Base-by-base conservation (phyloP, 106 monocot genomes). In the Apostasia shenzhenica region DNA sequence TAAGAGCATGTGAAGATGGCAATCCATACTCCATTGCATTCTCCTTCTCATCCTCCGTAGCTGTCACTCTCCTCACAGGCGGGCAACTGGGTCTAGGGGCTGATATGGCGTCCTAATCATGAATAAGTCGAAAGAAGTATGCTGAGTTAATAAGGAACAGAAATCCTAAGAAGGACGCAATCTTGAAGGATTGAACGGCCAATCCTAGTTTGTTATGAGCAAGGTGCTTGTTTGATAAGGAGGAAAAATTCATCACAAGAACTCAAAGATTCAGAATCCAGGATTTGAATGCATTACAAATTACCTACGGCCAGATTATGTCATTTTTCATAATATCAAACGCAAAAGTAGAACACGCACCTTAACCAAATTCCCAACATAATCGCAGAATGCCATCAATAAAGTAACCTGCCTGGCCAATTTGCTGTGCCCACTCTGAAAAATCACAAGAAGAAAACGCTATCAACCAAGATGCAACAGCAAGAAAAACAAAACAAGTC, bases 371-470 rank as follows among this genome's bases (percentile, higher is more conserved):
- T 84, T 93, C 49, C 99, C 99, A 54, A 85, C 44, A 69, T 93
- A 99, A 72, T 87, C 90, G 68, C 99, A 90, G 69, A 99, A 93
- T 14, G 93, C 99, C 72, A 99, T 84, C 61, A 99, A 63, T 44
- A 93, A 61, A 8, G 85, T 88, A 79, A 88, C 81, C 65, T 99
- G 93, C 39, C 92, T 85, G 45, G 79, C 87, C 79, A 99, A 76
- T 75, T 73, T 87, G 69, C 75, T 75, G 71, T 93, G 99, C 59
- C 93, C 99, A 70, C 93, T 99, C 99, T 99, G 60, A 13, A 69
- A 54, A 67, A 41, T 51, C 57, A 47, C 6, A 73, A 70, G 63
- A 38, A 50, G 50, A 2, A 37, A 67, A 3, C 58, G 72, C 49
- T 57, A 72, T 11, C 13, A 76, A 69, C 4, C 4, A 73, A 51